These are phyloP conservation scores for Hibiscus trionum DNA, from an alignment of 345 rosid species.

Conservation along the genomic window DNA sequence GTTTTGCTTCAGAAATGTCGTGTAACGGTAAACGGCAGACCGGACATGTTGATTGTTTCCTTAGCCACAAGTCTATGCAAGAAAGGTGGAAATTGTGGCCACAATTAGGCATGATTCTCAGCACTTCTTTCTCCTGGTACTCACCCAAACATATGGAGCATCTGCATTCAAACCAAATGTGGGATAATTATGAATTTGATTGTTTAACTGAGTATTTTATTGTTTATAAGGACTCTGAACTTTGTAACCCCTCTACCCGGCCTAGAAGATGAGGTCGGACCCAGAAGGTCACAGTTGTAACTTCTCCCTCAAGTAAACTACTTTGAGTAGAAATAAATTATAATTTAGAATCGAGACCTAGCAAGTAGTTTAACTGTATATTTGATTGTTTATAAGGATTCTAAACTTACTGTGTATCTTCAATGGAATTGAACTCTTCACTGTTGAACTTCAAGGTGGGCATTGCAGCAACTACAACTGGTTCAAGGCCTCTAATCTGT, in stretches of 20 bases:
- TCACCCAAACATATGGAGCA: constrained; percentile 70
- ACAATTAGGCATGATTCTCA: constrained; percentile 66
- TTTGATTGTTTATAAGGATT: too few species aligned
- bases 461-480: constrained; percentile 55
- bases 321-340: too few species aligned
- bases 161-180: constrained; percentile 21
- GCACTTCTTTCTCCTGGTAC: constrained; percentile 55
- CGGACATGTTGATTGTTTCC: constrained; percentile 62
- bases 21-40: constrained; percentile 53
- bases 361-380: too few species aligned
- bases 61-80: constrained; percentile 64
- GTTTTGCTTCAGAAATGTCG: constrained; percentile 27
- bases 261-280: too few species aligned
- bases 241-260: not conserved
- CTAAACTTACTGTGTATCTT: constrained; percentile 56
- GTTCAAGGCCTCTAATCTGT: constrained; percentile 41
- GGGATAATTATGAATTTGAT: too few species aligned
- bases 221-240: too few species aligned
- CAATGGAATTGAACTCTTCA: constrained; percentile 38
- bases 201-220: too few species aligned
- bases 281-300: too few species aligned
- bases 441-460: constrained; percentile 49
- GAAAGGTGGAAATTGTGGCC: constrained; percentile 61
- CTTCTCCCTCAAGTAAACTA: too few species aligned
- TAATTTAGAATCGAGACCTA: too few species aligned